Base-by-base conservation (phyloP, 2,329 filamentous ascomycete species). In the Ramularia collo-cygni region DNA sequence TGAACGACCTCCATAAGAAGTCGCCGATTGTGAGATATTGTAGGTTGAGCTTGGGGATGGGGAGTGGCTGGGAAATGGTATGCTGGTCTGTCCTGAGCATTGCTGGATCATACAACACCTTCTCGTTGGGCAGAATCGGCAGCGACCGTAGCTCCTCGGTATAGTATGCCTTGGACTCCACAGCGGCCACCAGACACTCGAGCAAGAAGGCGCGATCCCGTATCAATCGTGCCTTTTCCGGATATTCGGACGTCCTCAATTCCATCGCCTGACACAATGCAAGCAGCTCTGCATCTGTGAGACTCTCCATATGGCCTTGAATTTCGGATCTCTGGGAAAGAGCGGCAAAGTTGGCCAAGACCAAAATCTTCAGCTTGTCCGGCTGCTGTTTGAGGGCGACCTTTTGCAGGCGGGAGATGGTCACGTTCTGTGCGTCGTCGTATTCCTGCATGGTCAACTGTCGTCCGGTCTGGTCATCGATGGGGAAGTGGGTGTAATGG, bases 1-100 rank as follows among this genome's bases (percentile, higher is more conserved):
- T 74, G 55, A 96, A 82, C 0, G 90, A 88, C 47, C 93, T 78
- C 88, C 89, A 98, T n/a, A 98, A 67, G 54, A 98, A 98, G 62
- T 98, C 92, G 2, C 88, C 88, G 36, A 95, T 79, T 2, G 89
- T 94, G 10, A 98, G 72, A 63, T 98, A 98, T 58, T 98, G 92
- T 18, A 98, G 69, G 54, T 95, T 98, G 32, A 96, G 67, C 61
- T 98, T 98, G 2, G 92, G 92, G 30, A 98, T 79, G 2, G 92
- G 86, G 42, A 98, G 71, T 4, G 92, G 89, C 34, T 78, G 78
- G 16, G 86, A 88, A 17, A 89, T 89, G 60, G 95, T 83, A 55
- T 95, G 96, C 6, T 72, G 74, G 55, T 95, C 89, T 41, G 90
- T 90, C 42, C 87, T 78, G 40, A 89, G 65, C 38, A 95, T 75